Percentiles rank a stretch among this genome's conserved stretches.
Evolutionary conservation across 2,329 filamentous ascomycete species (phyloP).

Genomic region (Penicillium sclerotigenum): DNA sequence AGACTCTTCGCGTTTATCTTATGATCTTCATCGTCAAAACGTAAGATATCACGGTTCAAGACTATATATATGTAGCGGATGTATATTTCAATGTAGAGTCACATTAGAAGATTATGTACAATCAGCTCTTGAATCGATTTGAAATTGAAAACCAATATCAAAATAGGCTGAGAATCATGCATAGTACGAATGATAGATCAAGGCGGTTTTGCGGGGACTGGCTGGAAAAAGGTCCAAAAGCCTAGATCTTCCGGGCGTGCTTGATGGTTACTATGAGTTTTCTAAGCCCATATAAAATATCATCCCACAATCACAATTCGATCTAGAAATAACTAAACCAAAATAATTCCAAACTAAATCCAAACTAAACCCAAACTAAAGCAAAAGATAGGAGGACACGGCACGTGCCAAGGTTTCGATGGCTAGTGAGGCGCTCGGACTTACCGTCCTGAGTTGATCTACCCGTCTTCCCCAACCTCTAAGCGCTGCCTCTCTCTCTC

Average conservation of each 20-base stretch:
- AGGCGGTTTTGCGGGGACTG: neutral
- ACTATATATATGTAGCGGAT: neutral
- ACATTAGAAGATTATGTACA: too few species aligned
- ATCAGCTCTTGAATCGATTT: neutral
- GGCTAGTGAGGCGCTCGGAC: constrained; percentile 11
- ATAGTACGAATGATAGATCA: neutral
- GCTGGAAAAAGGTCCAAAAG: neutral
- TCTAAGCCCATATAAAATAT: neutral
- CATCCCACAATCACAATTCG: neutral
- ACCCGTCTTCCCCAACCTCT: constrained; percentile 11
- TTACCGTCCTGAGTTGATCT: constrained; percentile 17
- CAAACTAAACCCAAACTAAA: neutral
- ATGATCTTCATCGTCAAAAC: too few species aligned
- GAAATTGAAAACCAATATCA: too few species aligned
- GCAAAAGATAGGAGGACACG: neutral
- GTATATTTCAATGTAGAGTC: neutral
- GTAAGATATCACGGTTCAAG: neutral
- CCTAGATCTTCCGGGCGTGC: too few species aligned
- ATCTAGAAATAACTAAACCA: neutral
- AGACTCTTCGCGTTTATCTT: too few species aligned
- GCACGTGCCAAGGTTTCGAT: constrained; percentile 6
- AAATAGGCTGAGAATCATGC: neutral
- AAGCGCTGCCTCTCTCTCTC: constrained; percentile 12
- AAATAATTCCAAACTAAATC: neutral
- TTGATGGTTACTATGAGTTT: neutral